Evolutionary conservation across 2,329 filamentous ascomycete species (phyloP).

Genomic region (Fusarium torreyae): DNA sequence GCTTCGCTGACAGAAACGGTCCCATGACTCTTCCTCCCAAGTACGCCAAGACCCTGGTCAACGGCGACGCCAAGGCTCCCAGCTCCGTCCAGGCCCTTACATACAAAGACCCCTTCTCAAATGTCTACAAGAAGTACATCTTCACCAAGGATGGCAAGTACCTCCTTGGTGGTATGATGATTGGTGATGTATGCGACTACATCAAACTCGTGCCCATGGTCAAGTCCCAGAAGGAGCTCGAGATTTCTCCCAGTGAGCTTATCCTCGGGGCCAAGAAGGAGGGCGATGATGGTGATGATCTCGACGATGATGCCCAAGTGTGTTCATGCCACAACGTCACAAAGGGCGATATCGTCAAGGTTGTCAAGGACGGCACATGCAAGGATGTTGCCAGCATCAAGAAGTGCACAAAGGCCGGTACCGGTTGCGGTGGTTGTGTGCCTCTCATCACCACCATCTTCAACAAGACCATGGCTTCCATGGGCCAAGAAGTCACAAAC

Average conservation of each 20-base stretch:
- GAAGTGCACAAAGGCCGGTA: constrained; percentile 91
- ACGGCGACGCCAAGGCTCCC: constrained; percentile 42
- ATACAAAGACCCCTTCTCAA: constrained; percentile 89
- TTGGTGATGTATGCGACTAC: constrained; percentile 92
- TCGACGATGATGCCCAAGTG: constrained; percentile 88
- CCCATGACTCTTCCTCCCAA: constrained; percentile 80
- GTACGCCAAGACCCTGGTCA: constrained; percentile 55
- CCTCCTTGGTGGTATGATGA: constrained; percentile 96
- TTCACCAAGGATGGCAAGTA: constrained; percentile 93
- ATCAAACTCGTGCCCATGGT: constrained; percentile 90
- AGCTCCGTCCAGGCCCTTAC: constrained; percentile 85
- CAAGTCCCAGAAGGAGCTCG: constrained; percentile 84
- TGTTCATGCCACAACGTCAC: constrained; percentile 95
- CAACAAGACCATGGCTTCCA: constrained; percentile 86
- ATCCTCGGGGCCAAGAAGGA: constrained; percentile 83
- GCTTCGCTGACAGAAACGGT: constrained; percentile 90
- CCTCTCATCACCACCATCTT: constrained; percentile 91
- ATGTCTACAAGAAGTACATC: constrained; percentile 94
- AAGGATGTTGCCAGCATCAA: constrained; percentile 88
- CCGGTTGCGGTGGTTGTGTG: constrained; percentile 91
- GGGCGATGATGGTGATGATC: constrained; percentile 82
- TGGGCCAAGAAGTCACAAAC: constrained; percentile 91
- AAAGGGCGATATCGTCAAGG: constrained; percentile 82
- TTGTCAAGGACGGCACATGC: constrained; percentile 83
- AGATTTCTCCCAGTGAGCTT: constrained; percentile 84